These are phyloP conservation scores for Peronosclerospora sorghi DNA, from an alignment of 352 stramenopile genomes.

Conservation along the genomic window DNA sequence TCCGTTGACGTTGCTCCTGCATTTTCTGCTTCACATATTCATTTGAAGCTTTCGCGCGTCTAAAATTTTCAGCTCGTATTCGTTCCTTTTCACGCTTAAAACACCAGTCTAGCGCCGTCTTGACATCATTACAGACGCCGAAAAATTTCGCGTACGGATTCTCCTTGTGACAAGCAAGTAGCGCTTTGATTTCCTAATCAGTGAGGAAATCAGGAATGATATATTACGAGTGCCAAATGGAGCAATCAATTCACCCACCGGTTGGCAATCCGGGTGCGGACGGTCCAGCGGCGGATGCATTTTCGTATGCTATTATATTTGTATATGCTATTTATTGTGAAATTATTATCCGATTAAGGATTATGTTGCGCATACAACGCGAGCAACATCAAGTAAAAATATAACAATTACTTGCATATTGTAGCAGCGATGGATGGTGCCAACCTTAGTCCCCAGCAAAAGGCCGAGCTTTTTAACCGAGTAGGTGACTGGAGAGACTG, in stretches of 20 bases:
- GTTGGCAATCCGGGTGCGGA: slow-evolving; percentile 69
- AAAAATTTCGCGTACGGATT: slow-evolving; percentile 75
- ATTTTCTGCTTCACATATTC: slow-evolving; percentile 71
- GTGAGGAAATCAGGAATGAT: not conserved
- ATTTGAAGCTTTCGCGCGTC: slow-evolving; percentile 50
- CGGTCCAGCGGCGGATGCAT: slow-evolving; percentile 79
- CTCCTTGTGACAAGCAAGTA: slow-evolving; percentile 61
- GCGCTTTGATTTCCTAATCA: slow-evolving; percentile 51
- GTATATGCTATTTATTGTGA: no score
- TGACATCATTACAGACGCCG: slow-evolving; percentile 56
- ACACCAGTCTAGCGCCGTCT: slow-evolving; percentile 67
- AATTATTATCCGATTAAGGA: no score
- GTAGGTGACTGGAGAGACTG: slow-evolving; percentile 40
- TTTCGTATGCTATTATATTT: no score
- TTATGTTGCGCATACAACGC: not conserved
- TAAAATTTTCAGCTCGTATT: slow-evolving; percentile 53
- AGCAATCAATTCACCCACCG: slow-evolving; percentile 25
- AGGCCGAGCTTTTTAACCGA: slow-evolving; percentile 76
- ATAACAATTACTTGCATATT: not conserved
- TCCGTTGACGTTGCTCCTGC: slow-evolving; percentile 47
- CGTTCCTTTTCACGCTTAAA: slow-evolving; percentile 63
- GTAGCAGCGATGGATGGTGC: slow-evolving; percentile 49
- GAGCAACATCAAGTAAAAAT: not conserved
- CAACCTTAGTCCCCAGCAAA: slow-evolving; percentile 72
- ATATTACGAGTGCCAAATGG: not conserved